Evolutionary conservation across 306 rosid genomes (phyloP).

Genomic region (Prosopis cineraria): DNA sequence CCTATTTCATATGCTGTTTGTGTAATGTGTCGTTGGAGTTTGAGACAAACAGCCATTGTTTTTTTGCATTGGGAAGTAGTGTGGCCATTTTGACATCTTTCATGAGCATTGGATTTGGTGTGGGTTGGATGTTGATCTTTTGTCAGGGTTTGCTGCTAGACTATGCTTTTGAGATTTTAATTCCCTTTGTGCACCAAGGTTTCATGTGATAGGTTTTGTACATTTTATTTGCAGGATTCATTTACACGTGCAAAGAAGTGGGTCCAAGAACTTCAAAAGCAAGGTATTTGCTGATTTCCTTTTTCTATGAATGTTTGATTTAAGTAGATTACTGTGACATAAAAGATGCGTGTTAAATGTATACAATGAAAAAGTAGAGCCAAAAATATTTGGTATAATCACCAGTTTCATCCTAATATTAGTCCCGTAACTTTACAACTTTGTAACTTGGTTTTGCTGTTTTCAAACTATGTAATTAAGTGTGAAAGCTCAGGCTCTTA

Average conservation of each 20-base stretch:
- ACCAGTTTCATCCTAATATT: background rate
- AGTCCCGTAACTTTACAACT: background rate
- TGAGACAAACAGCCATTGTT: background rate
- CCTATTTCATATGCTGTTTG: background rate
- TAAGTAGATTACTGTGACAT: background rate
- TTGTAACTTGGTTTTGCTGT: background rate
- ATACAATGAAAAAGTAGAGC: constrained; percentile 8
- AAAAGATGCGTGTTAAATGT: background rate
- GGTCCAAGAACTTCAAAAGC: constrained; percentile 75
- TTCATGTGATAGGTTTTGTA: constrained; percentile 1
- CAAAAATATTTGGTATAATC: background rate
- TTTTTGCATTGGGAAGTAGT: background rate
- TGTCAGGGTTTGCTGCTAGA: constrained; percentile 1
- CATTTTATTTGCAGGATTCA: constrained; percentile 47
- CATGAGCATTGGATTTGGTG: constrained; percentile 15
- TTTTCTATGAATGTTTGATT: background rate
- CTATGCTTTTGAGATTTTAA: constrained; percentile 5
- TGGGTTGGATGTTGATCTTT: constrained; percentile 13
- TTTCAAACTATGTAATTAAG: background rate
- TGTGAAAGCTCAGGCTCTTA: no score
- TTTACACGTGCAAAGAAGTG: constrained; percentile 64
- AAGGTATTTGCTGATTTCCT: constrained; percentile 48
- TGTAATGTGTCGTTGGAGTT: background rate
- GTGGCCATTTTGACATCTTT: background rate
- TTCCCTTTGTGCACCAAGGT: background rate